phyloP scores from a whole-genome alignment of 495 filamentous ascomycete genomes.

The Penicillium odoratum region DNA sequence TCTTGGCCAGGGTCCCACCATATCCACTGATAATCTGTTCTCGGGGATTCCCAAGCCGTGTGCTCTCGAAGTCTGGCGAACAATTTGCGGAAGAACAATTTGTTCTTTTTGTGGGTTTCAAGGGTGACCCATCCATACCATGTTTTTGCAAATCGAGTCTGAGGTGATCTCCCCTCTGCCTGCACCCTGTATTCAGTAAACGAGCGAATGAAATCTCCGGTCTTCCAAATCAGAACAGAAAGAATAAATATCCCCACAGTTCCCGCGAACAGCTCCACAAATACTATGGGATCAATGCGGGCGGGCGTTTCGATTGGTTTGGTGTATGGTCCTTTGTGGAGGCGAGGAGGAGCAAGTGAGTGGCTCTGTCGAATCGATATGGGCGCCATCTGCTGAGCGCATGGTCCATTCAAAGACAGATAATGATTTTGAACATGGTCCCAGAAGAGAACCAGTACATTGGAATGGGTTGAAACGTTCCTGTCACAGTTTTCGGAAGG shows the following conservation, averaged over 20 bases:
- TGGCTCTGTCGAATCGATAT: slow-evolving; percentile 31
- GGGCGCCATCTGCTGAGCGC: slow-evolving; percentile 34
- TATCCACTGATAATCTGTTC: slow-evolving; percentile 37
- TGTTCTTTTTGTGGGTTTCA: slow-evolving; percentile 35
- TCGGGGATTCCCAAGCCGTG: slow-evolving; percentile 39
- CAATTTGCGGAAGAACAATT: slow-evolving; percentile 21
- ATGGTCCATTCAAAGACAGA: slow-evolving; percentile 8
- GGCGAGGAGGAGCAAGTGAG: slow-evolving; percentile 24
- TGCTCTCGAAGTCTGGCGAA: slow-evolving; percentile 23
- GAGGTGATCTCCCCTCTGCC: slow-evolving; percentile 29
- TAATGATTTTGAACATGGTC: slow-evolving; percentile 22
- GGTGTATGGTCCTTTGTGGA: slow-evolving; percentile 18
- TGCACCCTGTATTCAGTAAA: slow-evolving; percentile 38
- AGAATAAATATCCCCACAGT: slow-evolving; percentile 41
- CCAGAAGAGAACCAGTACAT: background rate
- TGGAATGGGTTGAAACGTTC: background rate
- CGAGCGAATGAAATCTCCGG: slow-evolving; percentile 36
- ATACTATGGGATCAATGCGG: slow-evolving; percentile 29
- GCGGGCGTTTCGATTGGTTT: slow-evolving; percentile 18
- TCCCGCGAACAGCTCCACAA: slow-evolving; percentile 40
- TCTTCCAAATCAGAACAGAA: slow-evolving; percentile 44
- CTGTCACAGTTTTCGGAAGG: background rate
- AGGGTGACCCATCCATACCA: slow-evolving; percentile 49
- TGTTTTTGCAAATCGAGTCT: slow-evolving; percentile 40
- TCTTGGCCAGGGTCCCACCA: slow-evolving; percentile 45